Conservation (phyloP, 148 eudicot species). For the Vaccinium vitisidaea region DNA sequence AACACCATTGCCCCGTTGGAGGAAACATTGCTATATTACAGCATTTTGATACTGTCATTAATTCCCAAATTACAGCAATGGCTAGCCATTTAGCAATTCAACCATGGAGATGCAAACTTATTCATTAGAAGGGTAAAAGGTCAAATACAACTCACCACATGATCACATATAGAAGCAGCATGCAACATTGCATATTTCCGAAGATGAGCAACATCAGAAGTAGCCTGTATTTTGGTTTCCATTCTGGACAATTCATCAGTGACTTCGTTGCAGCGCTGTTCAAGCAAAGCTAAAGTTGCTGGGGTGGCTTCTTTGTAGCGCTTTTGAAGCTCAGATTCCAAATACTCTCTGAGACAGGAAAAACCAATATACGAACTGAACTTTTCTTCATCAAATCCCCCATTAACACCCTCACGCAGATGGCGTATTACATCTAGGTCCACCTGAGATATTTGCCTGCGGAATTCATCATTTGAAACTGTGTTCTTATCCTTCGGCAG, state of each 20-base stretch:
- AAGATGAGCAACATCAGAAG: constrained; percentile 90
- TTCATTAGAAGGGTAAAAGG: not conserved
- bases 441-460: constrained; percentile 81
- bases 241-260: constrained; percentile 62
- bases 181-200: constrained; percentile 87
- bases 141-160: constrained; percentile 59
- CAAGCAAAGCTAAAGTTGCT: constrained; percentile 88
- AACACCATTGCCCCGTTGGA: not conserved
- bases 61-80: not conserved
- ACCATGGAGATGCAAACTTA: not conserved
- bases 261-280: constrained; percentile 88
- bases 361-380: constrained; percentile 77
- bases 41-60: not conserved
- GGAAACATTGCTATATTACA: not conserved
- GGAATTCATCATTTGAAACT: constrained; percentile 86
- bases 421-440: constrained; percentile 65
- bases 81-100: not conserved
- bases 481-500: constrained; percentile 81
- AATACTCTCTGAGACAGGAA: constrained; percentile 70
- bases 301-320: constrained; percentile 97
- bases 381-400: constrained; percentile 96
- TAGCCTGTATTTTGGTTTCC: constrained; percentile 82
- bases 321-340: constrained; percentile 93
- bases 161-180: constrained; percentile 76
- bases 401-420: constrained; percentile 80